Base-by-base conservation (phyloP, 768 basidiomycete species). In the Gelatoporia subvermispora region DNA sequence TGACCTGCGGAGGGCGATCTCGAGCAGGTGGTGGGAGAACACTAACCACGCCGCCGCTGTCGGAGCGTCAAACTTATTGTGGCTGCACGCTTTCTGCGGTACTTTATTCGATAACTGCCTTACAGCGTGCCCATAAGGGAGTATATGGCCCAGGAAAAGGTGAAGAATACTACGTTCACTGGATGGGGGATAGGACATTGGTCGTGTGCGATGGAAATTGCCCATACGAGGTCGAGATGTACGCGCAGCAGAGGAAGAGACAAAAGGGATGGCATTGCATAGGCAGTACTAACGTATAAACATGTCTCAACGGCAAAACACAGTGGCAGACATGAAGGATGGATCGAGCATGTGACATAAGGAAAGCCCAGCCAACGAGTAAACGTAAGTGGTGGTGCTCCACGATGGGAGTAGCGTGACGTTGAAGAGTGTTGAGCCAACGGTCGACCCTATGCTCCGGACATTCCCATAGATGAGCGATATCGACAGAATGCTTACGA, bases 21-120 rank as follows among this genome's bases (percentile, higher is more conserved):
- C 44, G 51, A 40, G 43, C 45, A 55, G 49, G 53, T 55, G 56
- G 49, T 41, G 43, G 41, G 37, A 51, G 46, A 48, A 53, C 47
- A 43, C 47, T 53, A 57, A 35, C 51, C 41, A 48, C 49, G 42
- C 42, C 49, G 54, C 51, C 58, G 34, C 36, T 36, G 58, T 63
- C 63, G 63, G 63, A 65, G 63, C 61, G 60, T 63, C 63, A 65
- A 65, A 63, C 58, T 45, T 49, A 41, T 36, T 63, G 63, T 65
- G 63, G 63, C 62, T 54, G 54, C 35, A 42, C 53, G 49, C 50
- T 52, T 47, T 34, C 25, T 23, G 41, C 20, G 28, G 43, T 35
- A 44, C 36, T 41, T 54, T 42, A 39, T 48, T 40, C 23, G 43
- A 35, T 55, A 55, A 51, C 35, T 45, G 35, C 40, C 49, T 41